Evolutionary conservation across 495 filamentous ascomycete genomes (phyloP), one percentile per base, ranked within the genome.

Genomic region (Podospora pseudoanserina): DNA sequence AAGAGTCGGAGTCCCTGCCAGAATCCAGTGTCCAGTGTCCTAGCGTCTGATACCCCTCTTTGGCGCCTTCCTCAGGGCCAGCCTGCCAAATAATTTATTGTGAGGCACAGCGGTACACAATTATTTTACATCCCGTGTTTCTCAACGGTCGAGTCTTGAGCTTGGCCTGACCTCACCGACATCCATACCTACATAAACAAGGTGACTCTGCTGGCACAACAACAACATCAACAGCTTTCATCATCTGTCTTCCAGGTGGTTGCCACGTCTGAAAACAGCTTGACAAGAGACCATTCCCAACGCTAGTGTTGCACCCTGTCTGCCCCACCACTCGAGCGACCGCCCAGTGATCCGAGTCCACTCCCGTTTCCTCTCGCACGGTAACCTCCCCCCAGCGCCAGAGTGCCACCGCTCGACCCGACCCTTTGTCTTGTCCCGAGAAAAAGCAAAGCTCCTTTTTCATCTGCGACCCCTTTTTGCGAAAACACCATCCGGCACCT

Each of bases 381-480:
- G 61, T 39, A 20, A 16, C 65, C 60, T 62, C 34, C 65, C 49
- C 28, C 61, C 68, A 64, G n/a, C 55, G 26, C 34, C 34, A 28
- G 20, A 55, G 60, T 27, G 57, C 67, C 70, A 57, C 67, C 30
- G 6, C 58, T 58, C 27, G 34, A 30, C 26, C 67, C 58, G 58
- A 63, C 60, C 26, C 67, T 27, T 27, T 16, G 65, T 23, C 68
- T 68, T 32, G 64, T 70, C 67, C 65, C 64, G 27, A 64, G 44
- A 60, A 74, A 74, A 67, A 65, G 70, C 63, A 72, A 66, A 67
- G 63, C 66, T 58, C 53, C 67, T 55, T 60, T 60, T 65, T 63
- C 11, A 54, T 68, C 65, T 63, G 32, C 64, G 65, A 16, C 65
- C 68, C 68, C 55, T 63, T 71, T 68, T 65, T 49, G 55, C 67